These are phyloP conservation scores for Combretum micranthum DNA, from an alignment of 345 rosid species.

Conservation along the genomic window DNA sequence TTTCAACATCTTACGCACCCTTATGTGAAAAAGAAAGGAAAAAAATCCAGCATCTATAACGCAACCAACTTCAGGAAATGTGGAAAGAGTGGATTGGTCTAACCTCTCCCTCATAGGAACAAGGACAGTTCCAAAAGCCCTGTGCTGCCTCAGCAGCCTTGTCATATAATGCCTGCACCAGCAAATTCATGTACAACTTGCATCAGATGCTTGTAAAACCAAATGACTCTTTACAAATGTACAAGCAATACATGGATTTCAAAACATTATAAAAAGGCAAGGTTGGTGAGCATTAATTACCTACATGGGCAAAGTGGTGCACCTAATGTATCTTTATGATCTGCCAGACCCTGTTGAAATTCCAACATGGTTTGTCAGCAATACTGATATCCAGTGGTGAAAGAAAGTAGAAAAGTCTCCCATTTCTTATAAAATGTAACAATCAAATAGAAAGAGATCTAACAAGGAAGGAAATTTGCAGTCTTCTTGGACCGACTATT, in stretches of 20 bases:
- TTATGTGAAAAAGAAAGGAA: background rate
- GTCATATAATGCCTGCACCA: conserved; percentile 81
- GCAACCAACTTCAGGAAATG: background rate
- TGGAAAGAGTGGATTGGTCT: background rate
- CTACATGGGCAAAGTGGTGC: conserved; percentile 94
- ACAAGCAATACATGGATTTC: background rate
- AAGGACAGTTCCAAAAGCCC: conserved; percentile 98
- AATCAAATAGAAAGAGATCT: no score
- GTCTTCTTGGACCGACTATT: no score
- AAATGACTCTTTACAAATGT: conserved; percentile 1
- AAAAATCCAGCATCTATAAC: background rate
- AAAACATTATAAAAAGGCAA: background rate
- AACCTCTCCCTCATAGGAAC: conserved; percentile 99
- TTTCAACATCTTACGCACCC: no score
- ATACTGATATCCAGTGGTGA: background rate
- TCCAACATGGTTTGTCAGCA: conserved; percentile 2
- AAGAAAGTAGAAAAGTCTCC: background rate
- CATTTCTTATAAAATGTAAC: no score
- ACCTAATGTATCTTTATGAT: conserved; percentile 83
- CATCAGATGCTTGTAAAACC: background rate
- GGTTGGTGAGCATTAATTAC: conserved; percentile 23
- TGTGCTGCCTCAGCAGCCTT: conserved; percentile 84
- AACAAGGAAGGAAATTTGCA: no score
- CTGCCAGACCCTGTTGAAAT: conserved; percentile 74
- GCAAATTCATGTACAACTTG: background rate